Base-by-base conservation (phyloP, 2,329 filamentous ascomycete species). In the Aotearoamyces nothofagi region DNA sequence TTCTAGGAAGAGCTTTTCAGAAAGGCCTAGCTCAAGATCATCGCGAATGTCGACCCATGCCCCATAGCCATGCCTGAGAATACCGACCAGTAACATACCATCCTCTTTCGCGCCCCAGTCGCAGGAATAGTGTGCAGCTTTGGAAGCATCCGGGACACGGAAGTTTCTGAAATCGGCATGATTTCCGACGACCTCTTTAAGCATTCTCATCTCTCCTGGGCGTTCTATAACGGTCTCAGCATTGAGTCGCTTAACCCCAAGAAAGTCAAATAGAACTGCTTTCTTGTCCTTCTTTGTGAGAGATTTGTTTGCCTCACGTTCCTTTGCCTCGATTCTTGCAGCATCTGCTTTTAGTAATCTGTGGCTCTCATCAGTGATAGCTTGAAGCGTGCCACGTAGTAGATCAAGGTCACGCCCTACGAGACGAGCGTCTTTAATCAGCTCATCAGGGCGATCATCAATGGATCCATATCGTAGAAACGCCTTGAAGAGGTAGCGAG, bases 221-320 rank as follows among this genome's bases (percentile, higher is more conserved):
- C 92, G 77, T 42, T 96, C 87, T 8, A 93, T 72, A 31, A 94
- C 79, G 0, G 90, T 96, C 54, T 93, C 84, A 1, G 90, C 90
- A 47, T 98, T 98, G 45, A 94, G 70, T 43, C 92, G 86, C 54
- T 92, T 92, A 28, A 94, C 78, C 31, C 86, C 83, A 25, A 79
- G 77, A 54, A 86, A 93, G 49, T 96, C 86, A 44, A 98, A 94
- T 24, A 98, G 61, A 11, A 98, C 82, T 1, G 90, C 90, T 55
- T 98, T 98, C 54, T 83, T 83, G 50, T 98, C 90, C 53, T 98
- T 98, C 60, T 96, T 94, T 0, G 87, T 92, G 31, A 92, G 56
- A 3, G 74, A 66, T 50, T 90, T 92, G 47, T 82, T 82, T 0
- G 69, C 66, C 38, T 78, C 61, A 13, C 62, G 72, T 52, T 90